Evolutionary conservation across 495 filamentous ascomycete species (phyloP).

Genomic region (Friedmanniomyces simplex): DNA sequence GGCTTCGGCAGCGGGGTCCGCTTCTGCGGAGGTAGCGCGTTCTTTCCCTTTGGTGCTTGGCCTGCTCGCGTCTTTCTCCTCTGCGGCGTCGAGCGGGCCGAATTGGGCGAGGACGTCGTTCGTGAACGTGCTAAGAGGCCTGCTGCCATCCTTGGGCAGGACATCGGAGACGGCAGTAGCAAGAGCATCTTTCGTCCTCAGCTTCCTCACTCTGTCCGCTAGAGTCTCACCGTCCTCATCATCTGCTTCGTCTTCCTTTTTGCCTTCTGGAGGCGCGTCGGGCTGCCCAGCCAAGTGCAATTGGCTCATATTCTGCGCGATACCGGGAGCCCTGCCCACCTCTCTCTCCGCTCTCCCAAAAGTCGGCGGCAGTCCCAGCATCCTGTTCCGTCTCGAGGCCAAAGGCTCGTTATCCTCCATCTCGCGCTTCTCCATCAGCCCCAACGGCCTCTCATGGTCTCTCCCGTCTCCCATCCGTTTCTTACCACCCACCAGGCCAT

Average conservation of each 20-base stretch:
- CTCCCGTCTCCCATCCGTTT: slow-evolving; percentile 21
- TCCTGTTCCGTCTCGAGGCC: slow-evolving; percentile 53
- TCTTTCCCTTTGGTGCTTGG: slow-evolving; percentile 16
- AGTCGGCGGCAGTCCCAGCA: slow-evolving; percentile 45
- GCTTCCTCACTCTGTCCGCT: slow-evolving; percentile 58
- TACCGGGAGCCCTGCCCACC: not conserved
- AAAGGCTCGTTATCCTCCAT: slow-evolving; percentile 25
- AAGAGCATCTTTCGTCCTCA: slow-evolving; percentile 46
- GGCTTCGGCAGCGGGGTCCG: slow-evolving; percentile 22
- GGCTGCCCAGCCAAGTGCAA: slow-evolving; percentile 9
- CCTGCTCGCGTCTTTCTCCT: not conserved
- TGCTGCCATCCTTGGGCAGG: slow-evolving; percentile 36
- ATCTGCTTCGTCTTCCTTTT: slow-evolving; percentile 25
- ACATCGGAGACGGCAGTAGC: slow-evolving; percentile 31
- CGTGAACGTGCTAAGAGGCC: slow-evolving; percentile 67
- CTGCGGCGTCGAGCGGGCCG: slow-evolving; percentile 37
- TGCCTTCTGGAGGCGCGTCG: slow-evolving; percentile 18
- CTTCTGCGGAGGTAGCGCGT: slow-evolving; percentile 12
- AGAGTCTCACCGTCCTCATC: slow-evolving; percentile 55
- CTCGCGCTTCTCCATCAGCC: slow-evolving; percentile 73
- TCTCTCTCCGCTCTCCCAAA: no score
- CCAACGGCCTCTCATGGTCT: slow-evolving; percentile 56
- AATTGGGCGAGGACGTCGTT: slow-evolving; percentile 66
- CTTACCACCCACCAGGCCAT: slow-evolving; percentile 45
- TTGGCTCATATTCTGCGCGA: not conserved